Evolutionary conservation across 1,284 basidiomycete genomes (phyloP).

Genomic region (Peniophora sp.): DNA sequence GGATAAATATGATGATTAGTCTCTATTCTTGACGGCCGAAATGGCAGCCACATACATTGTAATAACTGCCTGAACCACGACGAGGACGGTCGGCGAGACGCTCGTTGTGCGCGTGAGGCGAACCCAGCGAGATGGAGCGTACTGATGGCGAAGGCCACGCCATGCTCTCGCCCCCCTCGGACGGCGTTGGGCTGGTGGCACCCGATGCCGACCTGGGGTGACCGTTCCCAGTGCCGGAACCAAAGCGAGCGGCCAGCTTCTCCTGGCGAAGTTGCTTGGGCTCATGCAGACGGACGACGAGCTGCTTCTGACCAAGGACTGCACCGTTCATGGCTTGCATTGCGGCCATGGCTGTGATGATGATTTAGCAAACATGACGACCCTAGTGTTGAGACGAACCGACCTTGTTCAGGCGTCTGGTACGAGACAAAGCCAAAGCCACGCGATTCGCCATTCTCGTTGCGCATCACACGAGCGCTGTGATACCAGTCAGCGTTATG

Average conservation of each 20-base stretch:
- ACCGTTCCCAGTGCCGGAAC: constrained; percentile 46
- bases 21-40: neutral
- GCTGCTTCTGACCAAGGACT: constrained; percentile 63
- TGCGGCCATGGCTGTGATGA: constrained; percentile 51
- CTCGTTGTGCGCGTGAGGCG: constrained; percentile 46
- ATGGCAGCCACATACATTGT: constrained; percentile 41
- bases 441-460: constrained; percentile 74
- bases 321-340: constrained; percentile 76
- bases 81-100: constrained; percentile 51
- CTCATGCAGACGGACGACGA: constrained; percentile 84
- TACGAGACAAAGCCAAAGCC: constrained; percentile 96
- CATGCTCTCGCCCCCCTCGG: constrained; percentile 67
- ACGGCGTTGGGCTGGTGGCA: constrained; percentile 72
- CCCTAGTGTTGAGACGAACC: constrained; percentile 8
- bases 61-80: constrained; percentile 77
- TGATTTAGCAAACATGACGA: constrained; percentile 3
- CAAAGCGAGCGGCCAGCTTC: constrained; percentile 76
- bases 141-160: constrained; percentile 69
- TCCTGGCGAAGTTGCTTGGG: constrained; percentile 84
- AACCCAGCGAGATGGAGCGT: constrained; percentile 40
- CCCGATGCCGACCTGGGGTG: constrained; percentile 72
- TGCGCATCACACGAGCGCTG: constrained; percentile 91
- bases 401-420: constrained; percentile 79
- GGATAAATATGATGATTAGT: neutral
- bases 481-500: constrained; percentile 5